These are phyloP conservation scores for Canavalia gladiata DNA, from an alignment of 306 rosid genomes.

Conservation along the genomic window DNA sequence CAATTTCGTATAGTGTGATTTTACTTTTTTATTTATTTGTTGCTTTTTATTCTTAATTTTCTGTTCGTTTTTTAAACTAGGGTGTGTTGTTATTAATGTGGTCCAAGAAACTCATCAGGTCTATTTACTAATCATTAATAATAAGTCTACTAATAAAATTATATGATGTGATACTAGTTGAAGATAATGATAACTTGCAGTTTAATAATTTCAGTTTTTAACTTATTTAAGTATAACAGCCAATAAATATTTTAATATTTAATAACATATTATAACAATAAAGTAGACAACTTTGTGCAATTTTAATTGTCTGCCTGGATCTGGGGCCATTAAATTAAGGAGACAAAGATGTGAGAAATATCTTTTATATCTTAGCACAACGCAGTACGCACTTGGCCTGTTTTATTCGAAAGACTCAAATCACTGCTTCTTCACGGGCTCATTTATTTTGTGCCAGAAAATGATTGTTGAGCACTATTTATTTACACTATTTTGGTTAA, in stretches of 20 bases:
- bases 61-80: neutral
- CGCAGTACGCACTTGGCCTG: slow-evolving; percentile 2
- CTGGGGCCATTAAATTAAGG: slow-evolving; percentile 14
- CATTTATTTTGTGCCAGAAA: slow-evolving; percentile 24
- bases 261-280: neutral
- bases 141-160: neutral
- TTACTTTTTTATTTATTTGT: slow-evolving; percentile 16
- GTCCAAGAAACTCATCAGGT: slow-evolving; percentile 9
- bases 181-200: slow-evolving; percentile 8
- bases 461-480: slow-evolving; percentile 15
- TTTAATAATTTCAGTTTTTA: neutral
- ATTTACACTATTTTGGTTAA: neutral
- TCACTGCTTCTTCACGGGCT: slow-evolving; percentile 22
- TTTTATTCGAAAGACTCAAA: neutral
- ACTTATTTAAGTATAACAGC: neutral
- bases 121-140: neutral
- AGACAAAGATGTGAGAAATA: slow-evolving; percentile 17
- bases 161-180: neutral
- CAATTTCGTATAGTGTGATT: slow-evolving; percentile 5
- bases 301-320: slow-evolving; percentile 19
- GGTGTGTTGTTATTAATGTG: neutral
- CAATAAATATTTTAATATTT: neutral
- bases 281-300: neutral
- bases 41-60: neutral
- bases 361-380: neutral